These are phyloP conservation scores for Ocimum tenuiflorum DNA, from an alignment of 257 asterid genomes.

Conservation along the genomic window DNA sequence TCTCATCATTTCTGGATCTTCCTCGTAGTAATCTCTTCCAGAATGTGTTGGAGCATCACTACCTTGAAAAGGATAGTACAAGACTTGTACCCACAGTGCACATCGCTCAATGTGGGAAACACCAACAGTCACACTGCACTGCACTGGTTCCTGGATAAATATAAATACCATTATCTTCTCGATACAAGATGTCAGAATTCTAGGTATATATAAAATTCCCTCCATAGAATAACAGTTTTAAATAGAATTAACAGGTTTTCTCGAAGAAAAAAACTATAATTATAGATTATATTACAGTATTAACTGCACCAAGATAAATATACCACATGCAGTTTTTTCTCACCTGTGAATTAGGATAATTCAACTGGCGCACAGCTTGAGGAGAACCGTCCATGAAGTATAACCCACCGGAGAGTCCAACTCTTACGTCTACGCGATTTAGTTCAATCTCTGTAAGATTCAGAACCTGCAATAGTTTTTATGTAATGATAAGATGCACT, in stretches of 20 bases:
- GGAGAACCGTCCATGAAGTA: conserved; percentile 95
- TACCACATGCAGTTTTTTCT: neutral
- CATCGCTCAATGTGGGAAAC: conserved; percentile 81
- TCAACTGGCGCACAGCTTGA: conserved; percentile 83
- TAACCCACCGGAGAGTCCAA: conserved; percentile 83
- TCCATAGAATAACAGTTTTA: too few species aligned
- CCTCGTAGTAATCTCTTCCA: conserved; percentile 66
- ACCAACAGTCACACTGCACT: conserved; percentile 79
- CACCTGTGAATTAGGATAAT: conserved; percentile 74
- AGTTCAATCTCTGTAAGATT: conserved; percentile 84
- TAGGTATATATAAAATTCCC: too few species aligned
- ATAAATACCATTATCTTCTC: neutral
- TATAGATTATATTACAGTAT: too few species aligned
- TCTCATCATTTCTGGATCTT: conserved; percentile 50
- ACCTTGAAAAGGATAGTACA: conserved; percentile 73
- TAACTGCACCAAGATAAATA: too few species aligned
- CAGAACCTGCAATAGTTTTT: conserved; percentile 50
- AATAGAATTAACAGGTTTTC: too few species aligned
- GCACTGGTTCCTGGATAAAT: conserved; percentile 68
- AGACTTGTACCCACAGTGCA: conserved; percentile 82
- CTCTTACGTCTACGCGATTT: conserved; percentile 75
- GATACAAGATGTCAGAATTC: too few species aligned
- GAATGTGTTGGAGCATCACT: conserved; percentile 52
- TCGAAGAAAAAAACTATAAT: too few species aligned
- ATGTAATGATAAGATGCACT: neutral